Evolutionary conservation across 805 yeast genomes (phyloP).

Genomic region (Candida endomychidarum): DNA sequence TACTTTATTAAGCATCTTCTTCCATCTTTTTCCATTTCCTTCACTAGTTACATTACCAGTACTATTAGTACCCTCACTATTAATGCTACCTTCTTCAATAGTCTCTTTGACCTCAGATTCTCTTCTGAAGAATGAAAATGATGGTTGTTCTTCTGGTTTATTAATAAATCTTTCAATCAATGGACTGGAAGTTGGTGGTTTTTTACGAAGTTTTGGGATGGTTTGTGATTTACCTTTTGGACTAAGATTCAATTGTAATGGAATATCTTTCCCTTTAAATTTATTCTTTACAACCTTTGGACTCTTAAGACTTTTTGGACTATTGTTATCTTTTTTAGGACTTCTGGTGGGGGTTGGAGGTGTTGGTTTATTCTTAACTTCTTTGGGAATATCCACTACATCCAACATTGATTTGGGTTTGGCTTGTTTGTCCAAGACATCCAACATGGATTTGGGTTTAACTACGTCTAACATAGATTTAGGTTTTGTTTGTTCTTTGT

Average conservation of each 20-base stretch:
- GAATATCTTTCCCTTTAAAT: conserved; percentile 11
- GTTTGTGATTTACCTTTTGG: not conserved
- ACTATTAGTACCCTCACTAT: not conserved
- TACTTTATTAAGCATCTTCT: conserved; percentile 12
- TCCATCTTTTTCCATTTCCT: conserved; percentile 13
- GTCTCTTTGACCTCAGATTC: not conserved
- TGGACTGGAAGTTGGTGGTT: conserved; percentile 14
- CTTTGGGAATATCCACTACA: conserved; percentile 1
- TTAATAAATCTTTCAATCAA: conserved; percentile 10
- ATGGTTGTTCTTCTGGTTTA: not conserved
- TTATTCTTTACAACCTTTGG: not conserved
- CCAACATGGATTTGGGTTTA: conserved; percentile 11
- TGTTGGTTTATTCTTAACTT: conserved; percentile 3
- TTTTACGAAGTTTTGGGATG: conserved; percentile 8
- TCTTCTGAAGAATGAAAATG: conserved; percentile 2
- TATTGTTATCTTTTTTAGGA: conserved; percentile 1
- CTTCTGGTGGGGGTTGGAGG: conserved; percentile 5
- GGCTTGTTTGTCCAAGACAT: conserved; percentile 1
- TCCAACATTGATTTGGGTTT: conserved; percentile 13
- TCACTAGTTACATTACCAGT: conserved; percentile 3
- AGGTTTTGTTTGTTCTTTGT: not conserved
- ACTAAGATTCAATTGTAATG: conserved; percentile 10
- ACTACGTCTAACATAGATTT: conserved; percentile 8
- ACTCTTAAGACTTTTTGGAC: conserved; percentile 7
- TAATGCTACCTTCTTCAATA: not conserved